Evolutionary conservation across 2,329 filamentous ascomycete genomes (phyloP).

Genomic region (Fusarium sp.): DNA sequence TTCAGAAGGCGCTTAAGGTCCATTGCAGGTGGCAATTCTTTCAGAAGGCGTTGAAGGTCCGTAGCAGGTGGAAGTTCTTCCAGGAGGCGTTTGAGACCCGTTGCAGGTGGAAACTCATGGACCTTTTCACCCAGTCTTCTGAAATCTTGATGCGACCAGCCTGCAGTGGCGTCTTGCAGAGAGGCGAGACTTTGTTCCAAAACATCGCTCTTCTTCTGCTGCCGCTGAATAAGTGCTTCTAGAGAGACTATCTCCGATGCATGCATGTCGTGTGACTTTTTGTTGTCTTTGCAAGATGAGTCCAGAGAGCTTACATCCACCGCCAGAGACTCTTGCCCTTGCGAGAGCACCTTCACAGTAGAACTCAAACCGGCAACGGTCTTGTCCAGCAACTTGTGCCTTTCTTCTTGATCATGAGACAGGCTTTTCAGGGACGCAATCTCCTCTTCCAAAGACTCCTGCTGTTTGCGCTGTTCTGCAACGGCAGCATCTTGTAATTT

Average conservation of each 20-base stretch:
- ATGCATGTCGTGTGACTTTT: neutral
- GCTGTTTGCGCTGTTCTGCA: conserved; percentile 19
- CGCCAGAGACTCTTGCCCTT: conserved; percentile 12
- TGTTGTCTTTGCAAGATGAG: neutral
- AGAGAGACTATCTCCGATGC: conserved; percentile 12
- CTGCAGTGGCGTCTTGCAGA: neutral
- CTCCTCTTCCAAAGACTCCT: conserved; percentile 9
- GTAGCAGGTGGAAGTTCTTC: conserved; percentile 19
- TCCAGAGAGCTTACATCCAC: conserved; percentile 10
- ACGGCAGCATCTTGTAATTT: conserved; percentile 9
- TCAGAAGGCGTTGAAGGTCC: conserved; percentile 16
- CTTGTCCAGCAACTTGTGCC: conserved; percentile 8
- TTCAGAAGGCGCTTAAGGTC: conserved; percentile 15
- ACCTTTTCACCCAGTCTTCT: conserved; percentile 6
- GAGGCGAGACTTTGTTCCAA: conserved; percentile 13
- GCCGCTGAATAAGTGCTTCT: neutral
- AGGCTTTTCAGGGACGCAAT: conserved; percentile 12
- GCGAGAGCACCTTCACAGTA: neutral
- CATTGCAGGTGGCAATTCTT: neutral
- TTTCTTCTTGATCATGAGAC: conserved; percentile 8
- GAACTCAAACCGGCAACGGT: conserved; percentile 15
- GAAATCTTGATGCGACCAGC: conserved; percentile 12
- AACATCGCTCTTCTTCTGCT: conserved; percentile 10
- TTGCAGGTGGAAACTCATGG: conserved; percentile 15
- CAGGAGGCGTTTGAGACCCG: conserved; percentile 12